Conservation (phyloP, 2,329 filamentous ascomycete species). For the Fusarium penzigii region DNA sequence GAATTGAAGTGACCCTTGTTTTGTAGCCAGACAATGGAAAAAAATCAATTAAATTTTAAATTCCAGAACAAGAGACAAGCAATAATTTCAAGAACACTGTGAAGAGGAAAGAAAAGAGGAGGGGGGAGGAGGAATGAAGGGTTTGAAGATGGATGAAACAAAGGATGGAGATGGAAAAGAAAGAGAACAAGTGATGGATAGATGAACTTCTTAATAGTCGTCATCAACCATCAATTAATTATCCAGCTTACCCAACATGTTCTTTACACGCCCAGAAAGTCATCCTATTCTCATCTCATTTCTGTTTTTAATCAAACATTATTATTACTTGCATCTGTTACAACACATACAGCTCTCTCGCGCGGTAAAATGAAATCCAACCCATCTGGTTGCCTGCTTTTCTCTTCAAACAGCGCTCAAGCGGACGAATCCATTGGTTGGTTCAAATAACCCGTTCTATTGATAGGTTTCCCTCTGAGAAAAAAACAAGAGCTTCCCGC, state of each 20-base stretch:
- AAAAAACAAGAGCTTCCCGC: not conserved
- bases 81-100: constrained; percentile 7
- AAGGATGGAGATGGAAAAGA: constrained; percentile 3
- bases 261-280: too few relatives aligned
- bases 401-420: not conserved
- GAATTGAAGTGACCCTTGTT: constrained; percentile 4
- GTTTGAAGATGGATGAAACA: constrained; percentile 14
- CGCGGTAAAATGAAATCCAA: not conserved
- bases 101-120: constrained; percentile 3
- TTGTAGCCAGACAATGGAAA: not conserved
- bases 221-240: not conserved
- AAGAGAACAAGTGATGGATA: constrained; percentile 15
- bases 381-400: not conserved
- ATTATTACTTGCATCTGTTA: too few relatives aligned
- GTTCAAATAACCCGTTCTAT: not conserved
- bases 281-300: too few relatives aligned
- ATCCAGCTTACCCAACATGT: too few relatives aligned
- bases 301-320: too few relatives aligned
- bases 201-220: constrained; percentile 13
- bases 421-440: not conserved
- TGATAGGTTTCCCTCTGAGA: not conserved
- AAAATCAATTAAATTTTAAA: constrained; percentile 5
- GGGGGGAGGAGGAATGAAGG: constrained; percentile 1
- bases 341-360: too few relatives aligned
- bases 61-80: constrained; percentile 16